Evolutionary conservation across 768 basidiomycete genomes (phyloP).

Genomic region (Russula compacta): DNA sequence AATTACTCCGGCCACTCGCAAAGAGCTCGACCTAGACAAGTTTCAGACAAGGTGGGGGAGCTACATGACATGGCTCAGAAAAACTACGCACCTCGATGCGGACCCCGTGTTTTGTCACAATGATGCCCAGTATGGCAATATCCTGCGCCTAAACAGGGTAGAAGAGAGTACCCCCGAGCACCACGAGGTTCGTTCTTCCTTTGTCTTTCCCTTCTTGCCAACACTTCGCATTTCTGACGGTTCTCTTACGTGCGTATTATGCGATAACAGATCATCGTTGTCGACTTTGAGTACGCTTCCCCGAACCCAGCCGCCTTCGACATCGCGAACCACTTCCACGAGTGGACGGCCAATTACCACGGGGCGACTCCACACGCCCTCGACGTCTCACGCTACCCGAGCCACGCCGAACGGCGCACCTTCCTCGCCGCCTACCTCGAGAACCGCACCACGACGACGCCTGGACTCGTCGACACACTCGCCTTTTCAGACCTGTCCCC

Average conservation of each 20-base stretch:
- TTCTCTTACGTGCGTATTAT: not conserved
- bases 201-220: slow-evolving; percentile 1
- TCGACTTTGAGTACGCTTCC: slow-evolving; percentile 96
- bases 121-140: slow-evolving; percentile 92
- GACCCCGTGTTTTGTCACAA: slow-evolving; percentile 82
- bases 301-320: slow-evolving; percentile 92
- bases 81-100: slow-evolving; percentile 47
- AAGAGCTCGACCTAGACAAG: slow-evolving; percentile 51
- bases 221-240: slow-evolving; percentile 18
- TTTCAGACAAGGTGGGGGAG: slow-evolving; percentile 57
- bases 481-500: slow-evolving; percentile 16
- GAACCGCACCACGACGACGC: slow-evolving; percentile 28
- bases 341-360: slow-evolving; percentile 94
- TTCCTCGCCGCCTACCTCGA: slow-evolving; percentile 82
- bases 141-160: slow-evolving; percentile 58
- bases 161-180: slow-evolving; percentile 58
- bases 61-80: slow-evolving; percentile 64
- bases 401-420: slow-evolving; percentile 57
- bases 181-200: slow-evolving; percentile 47
- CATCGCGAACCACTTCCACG: slow-evolving; percentile 94
- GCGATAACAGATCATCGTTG: slow-evolving; percentile 67
- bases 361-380: slow-evolving; percentile 58
- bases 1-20: slow-evolving; percentile 37
- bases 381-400: slow-evolving; percentile 60
- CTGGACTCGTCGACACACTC: slow-evolving; percentile 17